A percentile compares a stretch with the other conserved stretches of the same genome.
phyloP scores from a whole-genome alignment of 257 asterid genomes.

The Linaria vulgaris region DNA sequence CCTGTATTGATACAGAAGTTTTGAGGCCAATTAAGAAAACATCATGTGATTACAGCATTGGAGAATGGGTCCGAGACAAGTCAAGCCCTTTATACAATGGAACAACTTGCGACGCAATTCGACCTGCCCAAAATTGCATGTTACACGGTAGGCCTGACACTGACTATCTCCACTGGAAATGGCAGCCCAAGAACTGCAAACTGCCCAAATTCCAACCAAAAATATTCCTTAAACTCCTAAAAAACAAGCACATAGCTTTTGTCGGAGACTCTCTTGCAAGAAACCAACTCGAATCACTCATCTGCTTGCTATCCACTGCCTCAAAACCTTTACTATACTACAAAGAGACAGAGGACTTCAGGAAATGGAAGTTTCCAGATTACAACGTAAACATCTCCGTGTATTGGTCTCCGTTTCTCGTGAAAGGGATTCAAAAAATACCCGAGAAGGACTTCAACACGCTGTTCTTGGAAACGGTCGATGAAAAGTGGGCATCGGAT shows the following conservation, averaged over 20 bases:
- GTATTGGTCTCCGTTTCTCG: constrained; percentile 89
- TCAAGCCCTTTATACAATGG: constrained; percentile 63
- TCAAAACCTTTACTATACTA: constrained; percentile 50
- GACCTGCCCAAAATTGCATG: constrained; percentile 70
- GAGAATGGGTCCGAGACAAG: constrained; percentile 50
- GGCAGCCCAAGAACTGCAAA: constrained; percentile 63
- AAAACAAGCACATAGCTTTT: constrained; percentile 67
- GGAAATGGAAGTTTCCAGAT: constrained; percentile 57
- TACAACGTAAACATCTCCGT: constrained; percentile 47
- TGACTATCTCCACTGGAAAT: constrained; percentile 64
- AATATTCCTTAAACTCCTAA: constrained; percentile 46
- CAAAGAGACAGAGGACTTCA: constrained; percentile 51
- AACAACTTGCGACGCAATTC: constrained; percentile 60
- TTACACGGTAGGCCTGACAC: constrained; percentile 61
- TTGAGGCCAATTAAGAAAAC: background rate
- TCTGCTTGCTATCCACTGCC: constrained; percentile 54
- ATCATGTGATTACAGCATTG: constrained; percentile 66
- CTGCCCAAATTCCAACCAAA: constrained; percentile 63
- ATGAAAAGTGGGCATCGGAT: constrained; percentile 67
- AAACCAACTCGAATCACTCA: constrained; percentile 74
- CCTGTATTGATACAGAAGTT: constrained; percentile 27
- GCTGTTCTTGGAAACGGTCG: constrained; percentile 47
- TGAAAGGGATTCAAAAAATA: constrained; percentile 57
- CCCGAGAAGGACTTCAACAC: constrained; percentile 36
- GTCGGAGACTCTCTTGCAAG: constrained; percentile 89